phyloP scores from a whole-genome alignment of 192 early-diverging fungal genomes.

The Lobosporangium transversale region DNA sequence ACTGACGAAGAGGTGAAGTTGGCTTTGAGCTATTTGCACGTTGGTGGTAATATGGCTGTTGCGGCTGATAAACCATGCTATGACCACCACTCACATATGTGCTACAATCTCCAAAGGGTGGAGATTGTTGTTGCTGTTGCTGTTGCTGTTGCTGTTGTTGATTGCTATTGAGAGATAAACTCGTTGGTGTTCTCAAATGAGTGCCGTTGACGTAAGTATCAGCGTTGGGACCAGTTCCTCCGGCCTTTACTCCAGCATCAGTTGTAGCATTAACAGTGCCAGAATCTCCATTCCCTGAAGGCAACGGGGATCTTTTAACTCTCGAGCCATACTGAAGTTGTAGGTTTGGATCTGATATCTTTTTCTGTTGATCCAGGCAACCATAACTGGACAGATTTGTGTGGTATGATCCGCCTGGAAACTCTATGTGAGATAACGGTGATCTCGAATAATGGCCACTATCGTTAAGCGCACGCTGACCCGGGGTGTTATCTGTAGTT shows the following conservation, averaged over 20 bases:
- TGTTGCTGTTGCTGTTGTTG: neutral
- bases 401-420: constrained; percentile 9
- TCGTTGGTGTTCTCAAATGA: neutral
- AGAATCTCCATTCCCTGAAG: no score
- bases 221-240: neutral
- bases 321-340: constrained; percentile 31
- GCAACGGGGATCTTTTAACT: constrained; percentile 16
- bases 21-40: neutral
- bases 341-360: constrained; percentile 20
- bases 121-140: constrained; percentile 3
- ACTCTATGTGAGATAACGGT: neutral
- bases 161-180: no score
- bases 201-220: neutral
- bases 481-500: neutral
- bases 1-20: neutral
- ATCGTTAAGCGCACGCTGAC: constrained; percentile 9
- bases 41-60: neutral
- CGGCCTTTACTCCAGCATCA: neutral
- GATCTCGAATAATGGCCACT: constrained; percentile 31
- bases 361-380: constrained; percentile 20
- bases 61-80: constrained; percentile 5
- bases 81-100: neutral
- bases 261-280: neutral
- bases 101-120: neutral
- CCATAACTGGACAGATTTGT: constrained; percentile 21